Base-by-base conservation (phyloP, 371 early-diverging fungal species). In the Zychaea mexicana region DNA sequence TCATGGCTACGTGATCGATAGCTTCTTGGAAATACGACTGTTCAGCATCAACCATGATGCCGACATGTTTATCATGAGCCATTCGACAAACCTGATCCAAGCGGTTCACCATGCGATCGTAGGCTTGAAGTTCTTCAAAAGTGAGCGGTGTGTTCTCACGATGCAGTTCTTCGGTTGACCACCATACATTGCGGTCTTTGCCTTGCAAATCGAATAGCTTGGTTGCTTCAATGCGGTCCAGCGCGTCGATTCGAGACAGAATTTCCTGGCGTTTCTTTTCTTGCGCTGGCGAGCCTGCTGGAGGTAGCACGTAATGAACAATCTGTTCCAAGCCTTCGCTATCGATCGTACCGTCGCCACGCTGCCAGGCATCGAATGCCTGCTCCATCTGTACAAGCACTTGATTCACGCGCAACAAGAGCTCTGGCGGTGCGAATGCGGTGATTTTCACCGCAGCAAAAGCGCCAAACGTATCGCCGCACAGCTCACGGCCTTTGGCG, bases 31-130 rank as follows among this genome's bases (percentile, higher is more conserved):
- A 95, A 71, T 94, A 93, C 26, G 90, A 72, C 72, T 95, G 96
- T 71, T 97, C 98, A 53, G 98, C 98, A 67, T 97, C 98, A 19
- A 96, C 81, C 89, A 95, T 90, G 26, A 96, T 65, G 2, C 91
- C 85, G 7, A 94, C 94, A 31, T 84, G 76, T 33, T 72, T 70
- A 31, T 79, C 65, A 31, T 76, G 69, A 8, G 95, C 94, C 52
- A 87, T 73, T 17, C 76, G 69, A 58, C 87, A 85, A 2, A 97
- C 77, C 5, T 74, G 73, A 54, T 89, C 84, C 32, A 94, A 72
- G 17, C 93, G 88, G 26, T 70, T 58, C 52, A 93, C 59, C 64
- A 93, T 71, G 27, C 82, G 76, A 68, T 88, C 88, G 74, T 87
- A 90, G 39, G 90, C 92, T 45, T 81, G 84, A 7, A 90, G 62